These are phyloP conservation scores for Macroventuria anomochaeta DNA, from an alignment of 2,329 filamentous ascomycete genomes.

Conservation along the genomic window DNA sequence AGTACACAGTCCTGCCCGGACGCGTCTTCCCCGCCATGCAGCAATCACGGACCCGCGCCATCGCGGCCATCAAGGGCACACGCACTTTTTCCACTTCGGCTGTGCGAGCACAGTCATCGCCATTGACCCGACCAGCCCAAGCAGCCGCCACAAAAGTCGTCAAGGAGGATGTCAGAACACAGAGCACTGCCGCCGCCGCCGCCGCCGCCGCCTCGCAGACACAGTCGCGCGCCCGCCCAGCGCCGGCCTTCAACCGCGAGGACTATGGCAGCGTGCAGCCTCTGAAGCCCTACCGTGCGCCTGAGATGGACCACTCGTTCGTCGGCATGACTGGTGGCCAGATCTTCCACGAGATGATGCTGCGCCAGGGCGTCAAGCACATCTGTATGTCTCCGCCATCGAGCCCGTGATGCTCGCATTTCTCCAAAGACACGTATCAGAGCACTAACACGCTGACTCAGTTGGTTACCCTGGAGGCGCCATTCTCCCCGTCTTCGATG, in stretches of 20 bases:
- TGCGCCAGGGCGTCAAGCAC: constrained; percentile 88
- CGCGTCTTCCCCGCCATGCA: constrained; percentile 33
- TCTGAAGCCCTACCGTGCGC: constrained; percentile 54
- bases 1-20: not conserved
- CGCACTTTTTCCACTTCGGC: constrained; percentile 55
- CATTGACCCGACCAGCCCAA: constrained; percentile 50
- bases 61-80: constrained; percentile 46
- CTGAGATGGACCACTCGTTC: constrained; percentile 68
- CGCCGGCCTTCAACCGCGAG: constrained; percentile 60
- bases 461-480: constrained; percentile 86
- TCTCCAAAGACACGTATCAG: not conserved
- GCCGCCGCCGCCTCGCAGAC: constrained; percentile 39
- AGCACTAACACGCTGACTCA: constrained; percentile 39
- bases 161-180: constrained; percentile 51
- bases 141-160: constrained; percentile 37
- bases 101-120: constrained; percentile 52
- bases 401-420: too few relatives aligned
- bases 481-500: constrained; percentile 97
- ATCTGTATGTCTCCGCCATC: constrained; percentile 72
- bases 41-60: constrained; percentile 47
- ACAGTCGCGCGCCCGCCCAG: constrained; percentile 47
- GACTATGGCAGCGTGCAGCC: constrained; percentile 54
- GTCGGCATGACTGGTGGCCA: constrained; percentile 94
- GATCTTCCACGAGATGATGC: constrained; percentile 99
- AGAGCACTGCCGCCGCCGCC: constrained; percentile 49